Evolutionary conservation across 805 yeast species (phyloP).

Genomic region (Starmerella etchellsii): DNA sequence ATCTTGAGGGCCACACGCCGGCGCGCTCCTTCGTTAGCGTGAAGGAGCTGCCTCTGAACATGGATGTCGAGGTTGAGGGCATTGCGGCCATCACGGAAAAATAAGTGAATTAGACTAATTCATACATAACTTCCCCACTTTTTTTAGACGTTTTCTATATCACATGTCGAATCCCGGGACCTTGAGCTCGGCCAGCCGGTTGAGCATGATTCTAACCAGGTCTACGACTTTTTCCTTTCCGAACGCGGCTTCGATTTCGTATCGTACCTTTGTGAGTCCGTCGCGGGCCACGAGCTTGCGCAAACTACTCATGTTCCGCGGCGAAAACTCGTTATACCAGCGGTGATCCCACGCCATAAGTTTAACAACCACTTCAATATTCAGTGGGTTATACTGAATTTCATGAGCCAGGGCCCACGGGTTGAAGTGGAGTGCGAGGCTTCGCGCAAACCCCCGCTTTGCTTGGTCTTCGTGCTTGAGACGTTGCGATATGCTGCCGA

Average conservation of each 20-base stretch:
- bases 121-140: no score
- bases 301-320: conserved; percentile 46
- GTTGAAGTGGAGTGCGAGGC: conserved; percentile 62
- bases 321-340: conserved; percentile 90
- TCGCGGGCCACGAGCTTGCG: conserved; percentile 55
- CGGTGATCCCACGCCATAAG: conserved; percentile 95
- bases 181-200: conserved; percentile 18
- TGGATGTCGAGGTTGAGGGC: conserved; percentile 79
- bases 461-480: conserved; percentile 78
- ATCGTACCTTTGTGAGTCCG: conserved; percentile 61
- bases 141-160: not conserved
- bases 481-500: conserved; percentile 76
- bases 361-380: conserved; percentile 59
- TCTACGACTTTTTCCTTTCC: conserved; percentile 24
- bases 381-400: conserved; percentile 37
- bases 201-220: conserved; percentile 21
- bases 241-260: conserved; percentile 26
- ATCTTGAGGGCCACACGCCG: conserved; percentile 37
- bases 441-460: conserved; percentile 64
- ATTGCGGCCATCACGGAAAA: conserved; percentile 40
- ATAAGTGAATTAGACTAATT: not conserved
- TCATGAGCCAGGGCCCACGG: conserved; percentile 66
- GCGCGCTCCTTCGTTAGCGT: conserved; percentile 98
- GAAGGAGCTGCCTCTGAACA: conserved; percentile 76
- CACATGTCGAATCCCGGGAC: conserved; percentile 21